Evolutionary conservation across 371 early-diverging fungal species (phyloP), one percentile per base, ranked within the genome.

Genomic region (Umbelopsis sp.): DNA sequence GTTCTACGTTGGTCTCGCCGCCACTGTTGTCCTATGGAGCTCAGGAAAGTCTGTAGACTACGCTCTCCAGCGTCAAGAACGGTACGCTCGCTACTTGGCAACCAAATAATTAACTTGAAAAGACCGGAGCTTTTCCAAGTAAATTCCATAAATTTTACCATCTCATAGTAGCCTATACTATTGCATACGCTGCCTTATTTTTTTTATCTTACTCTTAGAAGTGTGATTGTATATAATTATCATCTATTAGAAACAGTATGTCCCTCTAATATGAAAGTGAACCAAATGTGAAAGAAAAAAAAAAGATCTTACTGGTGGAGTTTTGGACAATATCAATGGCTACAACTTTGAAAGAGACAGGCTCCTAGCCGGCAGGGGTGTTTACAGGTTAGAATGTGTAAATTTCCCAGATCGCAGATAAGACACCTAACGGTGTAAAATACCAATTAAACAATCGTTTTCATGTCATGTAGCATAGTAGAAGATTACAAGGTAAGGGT

Each of bases 31-130:
- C 11, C 73, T 75, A 6, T 75, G 75, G 75, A 37, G 35, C 18
- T 72, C 75, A 18, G 75, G 75, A 22, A 72, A 73, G 48, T 44
- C 57, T 9, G 68, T 75, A 18, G 75, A 75, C 63, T 44, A 68
- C 32, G 57, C 72, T 18, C 67, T 53, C 16, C 63, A 75, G 9
- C 72, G 75, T 18, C 69, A 72, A 68, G 75, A 75, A 41, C 67
- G 67, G 46, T 75, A 72, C 29, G 73, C 75, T 63, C 57, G 57
- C 7, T 29, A 57, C 35, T 35, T 57, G 14, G 57, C 57, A 32
- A 57, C 57, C 18, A 57, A 57, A 57, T 57, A 57, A 35, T 18
- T 57, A 32, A 18, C 18, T 1, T 18, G 29, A 16, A 29, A 16
- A 29, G 57, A 29, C 57, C 16, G 35, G 57, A 18, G 57, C 57